Conservation (phyloP, 768 basidiomycete genomes). For the Symmetrospora coprosmae region DNA sequence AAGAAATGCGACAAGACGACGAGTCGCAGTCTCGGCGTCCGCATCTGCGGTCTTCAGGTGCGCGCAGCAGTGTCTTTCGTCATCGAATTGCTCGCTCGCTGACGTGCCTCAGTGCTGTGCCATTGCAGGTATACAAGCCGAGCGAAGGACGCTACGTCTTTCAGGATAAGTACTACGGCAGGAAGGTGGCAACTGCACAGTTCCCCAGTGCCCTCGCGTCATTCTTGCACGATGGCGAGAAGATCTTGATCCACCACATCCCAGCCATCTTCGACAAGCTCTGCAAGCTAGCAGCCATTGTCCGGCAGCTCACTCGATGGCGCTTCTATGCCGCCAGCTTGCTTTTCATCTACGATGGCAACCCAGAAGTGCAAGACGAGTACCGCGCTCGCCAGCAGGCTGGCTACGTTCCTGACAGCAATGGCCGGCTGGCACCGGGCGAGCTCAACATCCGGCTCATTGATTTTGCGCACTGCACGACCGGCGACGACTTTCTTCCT, state of each 20-base stretch:
- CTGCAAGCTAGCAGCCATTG: slow-evolving; percentile 80
- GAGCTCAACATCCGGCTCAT: slow-evolving; percentile 92
- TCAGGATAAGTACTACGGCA: slow-evolving; percentile 92
- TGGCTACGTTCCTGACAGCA: neutral
- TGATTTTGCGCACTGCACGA: slow-evolving; percentile 97
- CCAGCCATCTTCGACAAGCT: slow-evolving; percentile 79
- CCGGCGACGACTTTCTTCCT: slow-evolving; percentile 67
- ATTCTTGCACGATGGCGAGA: slow-evolving; percentile 72
- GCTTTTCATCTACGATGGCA: slow-evolving; percentile 93
- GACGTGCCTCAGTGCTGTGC: neutral
- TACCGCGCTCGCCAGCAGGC: slow-evolving; percentile 26
- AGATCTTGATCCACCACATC: slow-evolving; percentile 76
- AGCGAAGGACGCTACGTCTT: slow-evolving; percentile 67
- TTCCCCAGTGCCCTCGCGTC: slow-evolving; percentile 67
- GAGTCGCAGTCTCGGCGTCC: slow-evolving; percentile 71
- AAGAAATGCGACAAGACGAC: slow-evolving; percentile 97
- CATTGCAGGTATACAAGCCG: slow-evolving; percentile 75
- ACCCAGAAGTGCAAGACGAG: slow-evolving; percentile 64
- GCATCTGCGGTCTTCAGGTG: slow-evolving; percentile 98
- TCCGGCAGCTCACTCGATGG: slow-evolving; percentile 79
- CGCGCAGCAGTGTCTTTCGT: slow-evolving; percentile 33
- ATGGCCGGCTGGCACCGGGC: slow-evolving; percentile 39
- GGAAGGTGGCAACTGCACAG: slow-evolving; percentile 70
- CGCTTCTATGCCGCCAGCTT: slow-evolving; percentile 96
- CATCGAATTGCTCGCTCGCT: neutral